phyloP scores from a whole-genome alignment of 1,139 yeast species.

The Meyerozyma elateridarum region DNA sequence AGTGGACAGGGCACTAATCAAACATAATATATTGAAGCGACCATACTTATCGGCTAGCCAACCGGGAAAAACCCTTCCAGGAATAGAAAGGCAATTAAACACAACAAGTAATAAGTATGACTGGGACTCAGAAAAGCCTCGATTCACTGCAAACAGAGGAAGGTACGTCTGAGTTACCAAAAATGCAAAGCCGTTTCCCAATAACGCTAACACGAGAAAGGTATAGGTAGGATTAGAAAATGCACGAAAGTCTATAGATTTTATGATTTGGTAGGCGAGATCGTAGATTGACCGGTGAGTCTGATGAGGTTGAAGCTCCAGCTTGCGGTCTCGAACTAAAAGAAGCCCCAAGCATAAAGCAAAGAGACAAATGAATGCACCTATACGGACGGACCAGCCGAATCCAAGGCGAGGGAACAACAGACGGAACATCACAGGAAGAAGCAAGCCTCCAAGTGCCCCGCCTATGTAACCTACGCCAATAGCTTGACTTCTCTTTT shows the following conservation, averaged over 20 bases:
- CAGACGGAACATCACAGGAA: conserved; percentile 20
- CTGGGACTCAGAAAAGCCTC: conserved; percentile 18
- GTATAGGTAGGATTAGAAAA: conserved; percentile 23
- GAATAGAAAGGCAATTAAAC: conserved; percentile 25
- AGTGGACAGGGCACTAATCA: conserved; percentile 17
- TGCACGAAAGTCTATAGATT: conserved; percentile 23
- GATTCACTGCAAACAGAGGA: conserved; percentile 26
- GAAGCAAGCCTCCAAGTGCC: conserved; percentile 26
- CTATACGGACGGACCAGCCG: conserved; percentile 26
- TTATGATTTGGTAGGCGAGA: conserved; percentile 14
- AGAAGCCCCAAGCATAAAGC: conserved; percentile 30
- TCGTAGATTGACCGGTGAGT: conserved; percentile 1
- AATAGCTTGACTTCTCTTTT: conserved; percentile 20
- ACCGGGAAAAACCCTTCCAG: conserved; percentile 28
- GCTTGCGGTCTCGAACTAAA: conserved; percentile 41
- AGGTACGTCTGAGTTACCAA: conserved; percentile 22
- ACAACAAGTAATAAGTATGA: conserved; percentile 25
- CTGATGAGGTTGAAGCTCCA: conserved; percentile 14
- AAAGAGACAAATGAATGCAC: conserved; percentile 19
- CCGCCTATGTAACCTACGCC: conserved; percentile 26
- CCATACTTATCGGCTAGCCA: conserved; percentile 28
- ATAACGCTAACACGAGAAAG: conserved; percentile 23
- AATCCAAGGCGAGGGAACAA: conserved; percentile 24
- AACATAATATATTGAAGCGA: conserved; percentile 24
- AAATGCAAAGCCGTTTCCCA: conserved; percentile 30